Evolutionary conservation across 805 yeast species (phyloP), one percentile per base, ranked within the genome.

Genomic region (Wickerhamiella nectarea): DNA sequence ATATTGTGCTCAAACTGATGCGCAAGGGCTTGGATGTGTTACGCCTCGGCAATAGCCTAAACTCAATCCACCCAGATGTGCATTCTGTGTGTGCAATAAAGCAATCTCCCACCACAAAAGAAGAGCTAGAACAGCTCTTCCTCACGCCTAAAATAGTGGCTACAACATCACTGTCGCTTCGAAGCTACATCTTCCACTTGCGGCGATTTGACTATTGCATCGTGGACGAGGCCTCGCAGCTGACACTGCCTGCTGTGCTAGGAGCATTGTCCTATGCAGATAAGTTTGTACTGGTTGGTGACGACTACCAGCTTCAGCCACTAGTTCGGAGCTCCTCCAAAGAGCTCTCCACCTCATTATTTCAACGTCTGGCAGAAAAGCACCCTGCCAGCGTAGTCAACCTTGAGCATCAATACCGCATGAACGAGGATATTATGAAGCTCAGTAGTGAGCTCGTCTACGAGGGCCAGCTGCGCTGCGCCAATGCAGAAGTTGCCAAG

Each of bases 201-300:
- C 60, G 74, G 26, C 68, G 64, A 12, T 91, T 91, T 60, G 98
- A 91, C 55, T 89, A 82, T 56, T 93, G 96, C 56, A 86, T 91
- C 34, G 72, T 91, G 36, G 99, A 91, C 59, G 99, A 91, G 59
- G 97, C 97, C 0, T 86, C 96, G 1, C 98, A 91, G 56, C 82
- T 89, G 0, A 80, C 96, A 0, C 69, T 89, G 69, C 98, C 99
- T 0, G 70, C 83, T 5, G 81, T 93, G 52, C 60, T 91, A 22
- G 98, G 97, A 0, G 97, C 98, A 0, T 59, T 91, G 38, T 61
- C 86, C 25, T 74, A 72, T 50, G 78, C 86, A 26, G 78, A 80
- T 36, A 81, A 73, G 59, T 91, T 89, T 57, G 71, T 91, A 1
- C 68, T 91, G 48, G 96, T 91, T n/a, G 99, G 99, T 8, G 99